phyloP scores from a whole-genome alignment of 2,329 filamentous ascomycete species.

The Aspergillus ruber region DNA sequence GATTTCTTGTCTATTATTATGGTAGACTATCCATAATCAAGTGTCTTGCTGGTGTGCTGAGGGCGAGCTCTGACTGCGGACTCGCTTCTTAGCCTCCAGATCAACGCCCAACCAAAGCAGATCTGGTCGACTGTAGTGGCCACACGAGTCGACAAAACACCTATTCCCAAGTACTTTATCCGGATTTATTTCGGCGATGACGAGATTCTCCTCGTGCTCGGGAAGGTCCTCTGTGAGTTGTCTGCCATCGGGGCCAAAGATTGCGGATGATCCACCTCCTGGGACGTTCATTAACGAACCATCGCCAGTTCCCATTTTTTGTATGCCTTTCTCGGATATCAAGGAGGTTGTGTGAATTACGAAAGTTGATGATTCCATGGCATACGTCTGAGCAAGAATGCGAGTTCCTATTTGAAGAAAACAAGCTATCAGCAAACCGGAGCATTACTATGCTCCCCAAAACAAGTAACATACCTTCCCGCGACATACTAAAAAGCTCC shows the following conservation, averaged over 20 bases:
- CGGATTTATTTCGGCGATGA: slow-evolving; percentile 46
- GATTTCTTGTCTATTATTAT: no score
- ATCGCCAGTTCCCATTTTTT: slow-evolving; percentile 36
- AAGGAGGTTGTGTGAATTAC: slow-evolving; percentile 50
- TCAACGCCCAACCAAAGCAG: slow-evolving; percentile 1
- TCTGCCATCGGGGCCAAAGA: slow-evolving; percentile 49
- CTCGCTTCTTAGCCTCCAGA: neutral
- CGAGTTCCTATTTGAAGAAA: no score
- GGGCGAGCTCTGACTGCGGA: no score
- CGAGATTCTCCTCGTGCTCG: slow-evolving; percentile 38
- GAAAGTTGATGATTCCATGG: slow-evolving; percentile 51
- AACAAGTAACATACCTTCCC: slow-evolving; percentile 26
- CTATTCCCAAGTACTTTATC: slow-evolving; percentile 25
- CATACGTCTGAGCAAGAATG: slow-evolving; percentile 48
- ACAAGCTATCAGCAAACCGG: no score
- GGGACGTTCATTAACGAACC: slow-evolving; percentile 36
- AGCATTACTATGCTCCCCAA: no score
- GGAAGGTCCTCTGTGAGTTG: slow-evolving; percentile 34
- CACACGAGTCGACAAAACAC: neutral
- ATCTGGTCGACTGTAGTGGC: slow-evolving; percentile 1
- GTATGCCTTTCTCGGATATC: slow-evolving; percentile 40
- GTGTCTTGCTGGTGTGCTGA: no score
- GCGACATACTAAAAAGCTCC: slow-evolving; percentile 27
- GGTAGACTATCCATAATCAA: no score
- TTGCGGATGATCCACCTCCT: slow-evolving; percentile 41